Percentiles rank a stretch among this genome's conserved stretches.
These are phyloP conservation scores for Lentinula aciculospora DNA, from an alignment of 768 basidiomycete genomes.

Conservation along the genomic window DNA sequence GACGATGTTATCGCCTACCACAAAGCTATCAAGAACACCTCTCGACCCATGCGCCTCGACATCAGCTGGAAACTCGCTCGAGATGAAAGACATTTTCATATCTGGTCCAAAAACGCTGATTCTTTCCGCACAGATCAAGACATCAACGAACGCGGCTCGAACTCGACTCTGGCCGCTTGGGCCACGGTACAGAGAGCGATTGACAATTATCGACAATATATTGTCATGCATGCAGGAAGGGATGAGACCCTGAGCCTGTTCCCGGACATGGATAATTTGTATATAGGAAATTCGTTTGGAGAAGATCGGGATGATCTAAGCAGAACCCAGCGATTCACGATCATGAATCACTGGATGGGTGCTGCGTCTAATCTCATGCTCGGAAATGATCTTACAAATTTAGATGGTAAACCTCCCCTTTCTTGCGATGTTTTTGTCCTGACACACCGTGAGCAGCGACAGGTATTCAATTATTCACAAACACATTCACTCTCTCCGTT, in stretches of 20 bases:
- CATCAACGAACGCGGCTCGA: constrained; percentile 8
- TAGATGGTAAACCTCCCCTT: not conserved
- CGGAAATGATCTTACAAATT: constrained; percentile 5
- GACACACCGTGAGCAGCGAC: not conserved
- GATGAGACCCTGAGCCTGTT: constrained; percentile 2
- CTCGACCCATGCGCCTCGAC: constrained; percentile 10
- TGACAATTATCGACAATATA: constrained; percentile 9
- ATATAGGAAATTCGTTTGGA: constrained; percentile 4
- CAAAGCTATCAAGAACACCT: constrained; percentile 7
- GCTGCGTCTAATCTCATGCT: constrained; percentile 8
- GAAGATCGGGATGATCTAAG: not conserved
- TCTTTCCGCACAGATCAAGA: constrained; percentile 11
- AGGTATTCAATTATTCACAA: not conserved
- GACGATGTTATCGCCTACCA: constrained; percentile 5
- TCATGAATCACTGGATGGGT: constrained; percentile 8
- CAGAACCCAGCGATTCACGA: not conserved
- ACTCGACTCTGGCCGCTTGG: constrained; percentile 6
- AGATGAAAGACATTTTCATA: constrained; percentile 1
- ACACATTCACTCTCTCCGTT: constrained; percentile 1
- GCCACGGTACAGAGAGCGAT: constrained; percentile 8
- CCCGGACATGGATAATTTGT: constrained; percentile 11
- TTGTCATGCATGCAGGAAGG: constrained; percentile 4
- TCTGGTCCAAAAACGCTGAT: constrained; percentile 7
- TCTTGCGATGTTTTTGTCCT: not conserved
- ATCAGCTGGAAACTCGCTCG: constrained; percentile 11